A percentile compares a stretch with the other conserved stretches of the same genome.
Conservation (phyloP, 208 protist species). For the Leishmania arabica region DNA sequence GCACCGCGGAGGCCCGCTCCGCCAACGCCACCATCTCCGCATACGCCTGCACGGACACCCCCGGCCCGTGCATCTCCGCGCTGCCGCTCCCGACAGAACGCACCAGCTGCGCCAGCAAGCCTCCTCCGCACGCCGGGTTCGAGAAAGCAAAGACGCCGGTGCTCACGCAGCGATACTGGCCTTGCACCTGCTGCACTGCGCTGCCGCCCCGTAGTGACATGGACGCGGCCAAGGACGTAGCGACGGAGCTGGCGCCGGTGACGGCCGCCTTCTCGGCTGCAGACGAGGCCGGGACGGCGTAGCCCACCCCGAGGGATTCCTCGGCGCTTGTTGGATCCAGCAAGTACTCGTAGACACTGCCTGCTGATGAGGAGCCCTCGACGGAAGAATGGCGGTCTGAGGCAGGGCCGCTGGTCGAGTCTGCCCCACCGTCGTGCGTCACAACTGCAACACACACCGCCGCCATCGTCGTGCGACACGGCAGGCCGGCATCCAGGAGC, state of each 20-base stretch:
- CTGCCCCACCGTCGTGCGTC: constrained; percentile 3
- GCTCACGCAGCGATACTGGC: constrained; percentile 26
- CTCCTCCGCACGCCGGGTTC: constrained; percentile 52
- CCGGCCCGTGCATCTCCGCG: neutral
- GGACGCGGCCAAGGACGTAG: neutral
- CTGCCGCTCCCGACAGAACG: constrained; percentile 10
- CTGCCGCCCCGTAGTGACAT: neutral
- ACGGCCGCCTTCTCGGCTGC: constrained; percentile 10
- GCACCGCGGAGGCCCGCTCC: constrained; percentile 47
- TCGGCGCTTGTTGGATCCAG: constrained; percentile 71
- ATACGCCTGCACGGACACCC: constrained; percentile 34
- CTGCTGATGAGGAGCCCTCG: neutral
- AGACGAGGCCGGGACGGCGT: neutral
- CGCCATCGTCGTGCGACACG: constrained; percentile 82
- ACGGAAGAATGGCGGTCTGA: neutral
- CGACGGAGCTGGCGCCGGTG: neutral
- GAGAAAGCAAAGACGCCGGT: constrained; percentile 68
- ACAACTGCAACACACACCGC: constrained; percentile 58
- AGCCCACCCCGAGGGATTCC: constrained; percentile 39
- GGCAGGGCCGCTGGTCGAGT: neutral
- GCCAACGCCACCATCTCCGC: constrained; percentile 58
- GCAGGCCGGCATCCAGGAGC: constrained; percentile 81
- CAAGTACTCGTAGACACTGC: constrained; percentile 28
- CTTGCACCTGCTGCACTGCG: constrained; percentile 5
- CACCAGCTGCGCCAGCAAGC: constrained; percentile 50